phyloP scores from a whole-genome alignment of 2,329 filamentous ascomycete genomes.

The Clonostachys rhizophaga region DNA sequence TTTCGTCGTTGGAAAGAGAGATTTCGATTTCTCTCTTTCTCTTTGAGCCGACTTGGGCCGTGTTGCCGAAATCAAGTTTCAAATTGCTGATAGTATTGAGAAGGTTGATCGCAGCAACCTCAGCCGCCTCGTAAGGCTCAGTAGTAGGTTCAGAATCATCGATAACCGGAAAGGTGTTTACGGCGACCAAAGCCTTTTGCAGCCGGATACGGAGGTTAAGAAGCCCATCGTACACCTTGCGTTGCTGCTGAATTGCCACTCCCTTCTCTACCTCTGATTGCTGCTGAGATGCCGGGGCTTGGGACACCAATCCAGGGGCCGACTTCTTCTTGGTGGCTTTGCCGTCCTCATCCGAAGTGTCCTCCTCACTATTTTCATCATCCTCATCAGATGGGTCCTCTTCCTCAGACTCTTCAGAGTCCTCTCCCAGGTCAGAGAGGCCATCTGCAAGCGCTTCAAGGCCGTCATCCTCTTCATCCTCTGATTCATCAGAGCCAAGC shows the following conservation, averaged over 20 bases:
- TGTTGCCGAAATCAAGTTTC: slow-evolving; percentile 53
- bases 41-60: slow-evolving; percentile 51
- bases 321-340: slow-evolving; percentile 15
- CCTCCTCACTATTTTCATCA: slow-evolving; percentile 24
- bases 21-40: slow-evolving; percentile 49
- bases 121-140: slow-evolving; percentile 68
- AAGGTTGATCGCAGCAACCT: slow-evolving; percentile 78
- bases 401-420: slow-evolving; percentile 27
- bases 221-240: slow-evolving; percentile 80
- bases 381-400: slow-evolving; percentile 27
- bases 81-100: slow-evolving; percentile 77
- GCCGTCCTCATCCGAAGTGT: slow-evolving; percentile 20
- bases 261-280: slow-evolving; percentile 73
- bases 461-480: slow-evolving; percentile 21
- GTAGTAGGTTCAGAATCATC: slow-evolving; percentile 21
- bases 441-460: slow-evolving; percentile 13
- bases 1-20: slow-evolving; percentile 54
- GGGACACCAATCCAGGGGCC: slow-evolving; percentile 23
- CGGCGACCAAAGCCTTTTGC: slow-evolving; percentile 82
- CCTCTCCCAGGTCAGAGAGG: slow-evolving; percentile 23
- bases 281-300: slow-evolving; percentile 4
- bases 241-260: slow-evolving; percentile 77
- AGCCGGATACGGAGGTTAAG: slow-evolving; percentile 88
- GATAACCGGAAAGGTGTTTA: slow-evolving; percentile 64
- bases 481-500: slow-evolving; percentile 22